phyloP scores from a whole-genome alignment of 345 rosid genomes.

The Gossypium arboreum region DNA sequence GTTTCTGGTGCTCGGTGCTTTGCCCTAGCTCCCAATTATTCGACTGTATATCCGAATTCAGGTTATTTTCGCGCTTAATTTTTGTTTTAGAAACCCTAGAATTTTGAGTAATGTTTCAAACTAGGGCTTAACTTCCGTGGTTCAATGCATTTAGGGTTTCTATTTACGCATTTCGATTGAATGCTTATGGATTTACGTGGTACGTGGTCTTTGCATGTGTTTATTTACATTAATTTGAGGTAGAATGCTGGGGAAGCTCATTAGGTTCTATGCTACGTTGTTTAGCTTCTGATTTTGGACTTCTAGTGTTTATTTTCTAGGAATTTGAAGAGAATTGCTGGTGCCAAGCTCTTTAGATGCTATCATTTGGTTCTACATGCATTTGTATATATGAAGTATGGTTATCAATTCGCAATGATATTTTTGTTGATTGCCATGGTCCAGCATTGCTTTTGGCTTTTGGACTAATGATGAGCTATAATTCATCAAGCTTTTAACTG shows the following conservation, averaged over 20 bases:
- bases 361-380: not conserved
- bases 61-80: conserved; percentile 31
- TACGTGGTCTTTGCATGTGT: conserved; percentile 8
- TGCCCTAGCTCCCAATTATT: conserved; percentile 42
- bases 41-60: conserved; percentile 31
- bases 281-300: conserved; percentile 25
- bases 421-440: conserved; percentile 13
- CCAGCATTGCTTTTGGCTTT: not conserved
- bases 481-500: conserved; percentile 4
- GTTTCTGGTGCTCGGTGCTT: conserved; percentile 23
- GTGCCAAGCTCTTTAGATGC: conserved; percentile 5
- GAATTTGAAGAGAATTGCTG: conserved; percentile 13
- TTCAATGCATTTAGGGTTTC: conserved; percentile 22
- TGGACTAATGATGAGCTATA: not conserved
- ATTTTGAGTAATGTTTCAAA: conserved; percentile 22
- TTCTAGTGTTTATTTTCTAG: conserved; percentile 9
- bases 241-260: conserved; percentile 16
- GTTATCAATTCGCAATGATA: not conserved
- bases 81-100: conserved; percentile 44
- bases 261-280: conserved; percentile 3
- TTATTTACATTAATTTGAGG: conserved; percentile 22
- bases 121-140: conserved; percentile 27
- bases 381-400: not conserved
- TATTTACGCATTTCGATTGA: conserved; percentile 21
- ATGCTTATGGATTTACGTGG: conserved; percentile 21